Percentiles rank a stretch among this genome's conserved stretches.
Evolutionary conservation across 441 rosid species (phyloP).

Genomic region (Melastoma candidum): DNA sequence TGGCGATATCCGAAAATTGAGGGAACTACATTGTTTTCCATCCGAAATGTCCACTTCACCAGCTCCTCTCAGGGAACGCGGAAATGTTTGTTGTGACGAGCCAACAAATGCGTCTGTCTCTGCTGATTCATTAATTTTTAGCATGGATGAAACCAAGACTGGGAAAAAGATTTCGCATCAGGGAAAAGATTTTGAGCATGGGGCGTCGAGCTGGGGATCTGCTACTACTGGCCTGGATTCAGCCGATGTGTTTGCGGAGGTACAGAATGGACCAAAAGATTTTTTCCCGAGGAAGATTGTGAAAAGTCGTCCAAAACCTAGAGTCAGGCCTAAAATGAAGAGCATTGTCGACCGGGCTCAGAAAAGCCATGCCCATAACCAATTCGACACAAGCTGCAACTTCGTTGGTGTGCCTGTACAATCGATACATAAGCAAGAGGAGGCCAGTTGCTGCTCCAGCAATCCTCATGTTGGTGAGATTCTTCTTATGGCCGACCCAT

Average conservation of each 20-base stretch:
- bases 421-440: no score
- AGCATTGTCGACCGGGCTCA: slow-evolving; percentile 2
- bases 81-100: not conserved
- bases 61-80: slow-evolving; percentile 2
- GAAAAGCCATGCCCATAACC: not conserved
- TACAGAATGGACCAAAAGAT: slow-evolving; percentile 1
- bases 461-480: no score
- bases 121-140: slow-evolving; percentile 6
- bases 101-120: slow-evolving; percentile 1
- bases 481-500: no score
- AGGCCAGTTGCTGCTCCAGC: no score
- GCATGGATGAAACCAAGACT: slow-evolving; percentile 4
- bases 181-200: not conserved
- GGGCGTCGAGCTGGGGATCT: slow-evolving; percentile 3
- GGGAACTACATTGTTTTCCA: slow-evolving; percentile 6
- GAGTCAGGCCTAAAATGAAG: slow-evolving; percentile 6
- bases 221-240: slow-evolving; percentile 1
- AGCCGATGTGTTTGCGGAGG: slow-evolving; percentile 1
- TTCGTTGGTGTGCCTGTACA: no score
- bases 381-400: not conserved
- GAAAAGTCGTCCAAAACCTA: slow-evolving; percentile 1
- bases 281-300: slow-evolving; percentile 3
- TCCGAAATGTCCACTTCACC: not conserved
- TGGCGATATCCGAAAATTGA: slow-evolving; percentile 10
- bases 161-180: not conserved